Percentiles rank a stretch among this genome's conserved stretches.
Evolutionary conservation across 495 filamentous ascomycete genomes (phyloP).

Genomic region (Bacidia gigantensis): DNA sequence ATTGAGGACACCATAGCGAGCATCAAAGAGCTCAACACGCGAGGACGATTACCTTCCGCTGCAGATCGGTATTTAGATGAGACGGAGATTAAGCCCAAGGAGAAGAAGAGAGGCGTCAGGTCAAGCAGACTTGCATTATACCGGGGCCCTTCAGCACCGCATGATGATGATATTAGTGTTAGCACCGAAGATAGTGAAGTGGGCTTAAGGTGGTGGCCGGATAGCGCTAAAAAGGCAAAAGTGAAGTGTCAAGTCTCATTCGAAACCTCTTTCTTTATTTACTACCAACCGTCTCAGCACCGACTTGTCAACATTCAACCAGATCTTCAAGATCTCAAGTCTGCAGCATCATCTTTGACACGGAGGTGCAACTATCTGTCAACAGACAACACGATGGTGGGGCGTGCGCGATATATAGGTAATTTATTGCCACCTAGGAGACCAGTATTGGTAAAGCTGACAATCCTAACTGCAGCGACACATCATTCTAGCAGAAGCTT

Average conservation of each 20-base stretch:
- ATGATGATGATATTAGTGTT: background rate
- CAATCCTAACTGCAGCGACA: background rate
- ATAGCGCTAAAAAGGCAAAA: background rate
- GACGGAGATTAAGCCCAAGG: too few relatives aligned
- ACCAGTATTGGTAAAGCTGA: background rate
- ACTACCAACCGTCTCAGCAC: background rate
- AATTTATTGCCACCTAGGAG: background rate
- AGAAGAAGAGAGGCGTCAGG: too few relatives aligned
- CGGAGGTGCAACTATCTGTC: background rate
- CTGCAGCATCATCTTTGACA: too few relatives aligned
- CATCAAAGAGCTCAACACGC: too few relatives aligned
- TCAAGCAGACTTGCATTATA: too few relatives aligned
- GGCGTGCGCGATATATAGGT: background rate
- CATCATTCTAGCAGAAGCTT: background rate
- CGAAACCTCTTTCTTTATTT: background rate
- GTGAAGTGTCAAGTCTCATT: background rate
- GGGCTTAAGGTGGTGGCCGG: background rate
- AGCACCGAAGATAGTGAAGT: slow-evolving; percentile 1
- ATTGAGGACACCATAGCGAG: too few relatives aligned
- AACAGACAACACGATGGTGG: background rate
- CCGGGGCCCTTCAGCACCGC: background rate
- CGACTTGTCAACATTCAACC: background rate
- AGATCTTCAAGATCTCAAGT: too few relatives aligned
- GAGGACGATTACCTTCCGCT: too few relatives aligned
- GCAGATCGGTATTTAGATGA: too few relatives aligned